Evolutionary conservation across 2,329 filamentous ascomycete genomes (phyloP), one percentile per base, ranked within the genome.

Genomic region (Drechslerella dactyloides): DNA sequence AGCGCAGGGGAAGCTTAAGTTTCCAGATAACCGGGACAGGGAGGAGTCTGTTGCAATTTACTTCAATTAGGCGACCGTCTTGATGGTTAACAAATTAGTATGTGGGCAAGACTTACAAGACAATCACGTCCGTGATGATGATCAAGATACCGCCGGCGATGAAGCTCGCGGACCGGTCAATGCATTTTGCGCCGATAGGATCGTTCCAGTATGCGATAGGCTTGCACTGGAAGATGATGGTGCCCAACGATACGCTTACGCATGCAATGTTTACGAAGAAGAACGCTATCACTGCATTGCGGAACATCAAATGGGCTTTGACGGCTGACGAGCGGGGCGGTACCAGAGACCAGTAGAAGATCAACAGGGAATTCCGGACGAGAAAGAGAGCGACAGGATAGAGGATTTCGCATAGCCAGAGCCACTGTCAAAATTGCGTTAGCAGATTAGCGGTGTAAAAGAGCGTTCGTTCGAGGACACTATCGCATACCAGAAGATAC

Each of bases 141-240:
- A 87, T 87, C 73, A 87, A 81, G 21, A 85, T 82, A 2, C 85
- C 85, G 30, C 86, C 81, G 35, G 81, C 81, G 30, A 85, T 81
- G 24, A 86, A 81, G 56, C 85, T 84, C 0, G 79, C 79, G 1
- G 83, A 81, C 70, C 87, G 79, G 63, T 80, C 77, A 60, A 85
- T 78, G 65, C 83, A 85, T n/a, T 77, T 68, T 72, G 82, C 69
- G 0, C 70, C 74, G 50, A 74, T 72, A 1, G 69, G 56, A 13
- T 61, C 53, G 40, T 81, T 77, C 76, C 78, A 82, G 3, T 75
- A 78, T 2, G 74, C 73, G 13, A 78, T 78, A 1, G 76, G 81
- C 77, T 76, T 78, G 78, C 81, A 82, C 73, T 82, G 80, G 24
- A 80, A 78, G 37, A 80, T 74, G 24, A 76, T 76, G 4, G 81